These are phyloP conservation scores for Kokia cookei DNA, from an alignment of 441 rosid species.

Conservation along the genomic window DNA sequence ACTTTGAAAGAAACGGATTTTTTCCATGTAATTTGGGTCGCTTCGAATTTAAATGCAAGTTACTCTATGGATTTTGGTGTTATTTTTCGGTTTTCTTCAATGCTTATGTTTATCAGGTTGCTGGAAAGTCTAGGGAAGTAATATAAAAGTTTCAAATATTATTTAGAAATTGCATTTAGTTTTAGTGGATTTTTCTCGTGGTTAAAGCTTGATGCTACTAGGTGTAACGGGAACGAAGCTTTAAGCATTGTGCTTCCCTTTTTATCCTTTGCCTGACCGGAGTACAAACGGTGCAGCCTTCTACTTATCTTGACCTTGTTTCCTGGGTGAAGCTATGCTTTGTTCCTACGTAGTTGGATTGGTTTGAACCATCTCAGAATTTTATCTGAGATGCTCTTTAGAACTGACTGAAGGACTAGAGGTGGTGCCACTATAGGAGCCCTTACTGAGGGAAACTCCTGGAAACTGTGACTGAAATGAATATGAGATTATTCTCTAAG, in stretches of 20 bases:
- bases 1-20: constrained; percentile 8
- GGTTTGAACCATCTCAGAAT: not conserved
- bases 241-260: not conserved
- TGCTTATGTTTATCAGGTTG: not conserved
- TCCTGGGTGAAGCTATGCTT: not conserved
- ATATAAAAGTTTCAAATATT: not conserved
- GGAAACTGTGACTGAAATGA: not conserved
- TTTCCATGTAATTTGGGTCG: constrained; percentile 2
- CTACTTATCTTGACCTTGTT: not conserved
- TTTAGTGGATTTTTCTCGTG: not conserved
- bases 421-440: not conserved
- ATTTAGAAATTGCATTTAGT: not conserved
- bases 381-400: not conserved
- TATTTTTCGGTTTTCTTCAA: not conserved
- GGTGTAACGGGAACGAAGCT: not conserved
- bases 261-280: not conserved
- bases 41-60: constrained; percentile 9
- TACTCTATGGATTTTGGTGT: constrained; percentile 16
- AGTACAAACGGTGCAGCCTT: not conserved
- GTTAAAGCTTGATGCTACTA: not conserved
- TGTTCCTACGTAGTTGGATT: not conserved
- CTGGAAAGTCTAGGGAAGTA: not conserved
- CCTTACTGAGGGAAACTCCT: not conserved
- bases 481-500: not conserved
- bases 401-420: not conserved